These are phyloP conservation scores for Entomophthora muscae DNA, from an alignment of 371 early-diverging fungal genomes.

Conservation along the genomic window DNA sequence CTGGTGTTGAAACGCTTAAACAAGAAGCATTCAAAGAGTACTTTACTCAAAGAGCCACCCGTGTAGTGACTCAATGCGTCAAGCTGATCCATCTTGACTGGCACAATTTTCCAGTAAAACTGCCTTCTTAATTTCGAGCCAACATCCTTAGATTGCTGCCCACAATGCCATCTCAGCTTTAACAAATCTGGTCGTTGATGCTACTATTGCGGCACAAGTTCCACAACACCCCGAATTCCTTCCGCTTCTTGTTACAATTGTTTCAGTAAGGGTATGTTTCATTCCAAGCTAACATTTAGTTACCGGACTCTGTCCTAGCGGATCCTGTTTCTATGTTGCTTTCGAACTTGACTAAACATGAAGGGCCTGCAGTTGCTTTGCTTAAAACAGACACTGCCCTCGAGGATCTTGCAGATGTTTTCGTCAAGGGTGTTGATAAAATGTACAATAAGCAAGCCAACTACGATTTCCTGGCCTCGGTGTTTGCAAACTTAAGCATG, in stretches of 20 bases:
- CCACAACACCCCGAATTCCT: neutral
- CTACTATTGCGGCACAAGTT: neutral
- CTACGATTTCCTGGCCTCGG: slow-evolving; percentile 72
- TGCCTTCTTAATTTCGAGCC: neutral
- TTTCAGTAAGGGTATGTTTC: neutral
- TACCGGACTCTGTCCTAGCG: slow-evolving; percentile 38
- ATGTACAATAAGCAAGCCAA: slow-evolving; percentile 64
- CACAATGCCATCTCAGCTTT: slow-evolving; percentile 66
- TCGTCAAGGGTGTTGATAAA: slow-evolving; percentile 56
- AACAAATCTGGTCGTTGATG: slow-evolving; percentile 64
- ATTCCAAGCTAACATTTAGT: slow-evolving; percentile 15
- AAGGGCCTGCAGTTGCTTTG: slow-evolving; percentile 30
- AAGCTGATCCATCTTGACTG: neutral
- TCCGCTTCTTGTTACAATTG: neutral
- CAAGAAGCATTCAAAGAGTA: neutral
- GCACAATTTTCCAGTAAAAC: slow-evolving; percentile 1
- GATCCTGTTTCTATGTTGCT: slow-evolving; percentile 80
- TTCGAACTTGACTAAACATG: slow-evolving; percentile 74
- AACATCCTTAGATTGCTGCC: slow-evolving; percentile 36
- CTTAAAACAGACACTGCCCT: slow-evolving; percentile 31
- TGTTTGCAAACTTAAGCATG: slow-evolving; percentile 75
- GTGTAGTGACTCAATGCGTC: neutral
- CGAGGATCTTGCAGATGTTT: slow-evolving; percentile 74
- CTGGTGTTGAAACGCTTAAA: slow-evolving; percentile 19
- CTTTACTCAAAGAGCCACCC: neutral